Evolutionary conservation across 805 yeast species (phyloP).

Genomic region (Candida ponderosae): DNA sequence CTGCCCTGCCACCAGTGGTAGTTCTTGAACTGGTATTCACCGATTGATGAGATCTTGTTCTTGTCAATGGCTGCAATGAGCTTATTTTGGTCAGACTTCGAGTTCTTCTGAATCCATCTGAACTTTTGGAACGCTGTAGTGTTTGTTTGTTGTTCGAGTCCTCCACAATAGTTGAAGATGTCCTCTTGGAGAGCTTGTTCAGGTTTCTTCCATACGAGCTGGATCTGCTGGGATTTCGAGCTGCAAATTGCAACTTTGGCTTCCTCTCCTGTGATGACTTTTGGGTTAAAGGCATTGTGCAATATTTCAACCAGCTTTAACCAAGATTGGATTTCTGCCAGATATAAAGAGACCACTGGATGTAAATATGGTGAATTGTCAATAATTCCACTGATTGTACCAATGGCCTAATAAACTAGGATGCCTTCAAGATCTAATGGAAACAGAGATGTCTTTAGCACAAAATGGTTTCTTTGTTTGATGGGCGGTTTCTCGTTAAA

Average conservation of each 20-base stretch:
- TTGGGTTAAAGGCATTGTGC: neutral
- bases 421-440: no score
- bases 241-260: conserved; percentile 15
- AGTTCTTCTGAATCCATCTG: conserved; percentile 15
- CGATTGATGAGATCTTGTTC: conserved; percentile 14
- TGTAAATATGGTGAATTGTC: no score
- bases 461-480: no score
- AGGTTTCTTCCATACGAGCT: conserved; percentile 19
- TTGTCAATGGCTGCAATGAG: conserved; percentile 13
- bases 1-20: conserved; percentile 2
- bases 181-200: conserved; percentile 14
- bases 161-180: no score
- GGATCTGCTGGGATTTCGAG: conserved; percentile 15
- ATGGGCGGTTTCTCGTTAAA: no score
- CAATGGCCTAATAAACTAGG: no score
- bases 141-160: conserved; percentile 15
- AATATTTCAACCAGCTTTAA: no score
- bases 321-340: no score
- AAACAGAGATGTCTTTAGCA: no score
- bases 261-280: conserved; percentile 4
- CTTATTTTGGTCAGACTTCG: conserved; percentile 16
- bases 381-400: no score
- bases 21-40: neutral
- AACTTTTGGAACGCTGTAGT: conserved; percentile 14
- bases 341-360: no score